A percentile compares a stretch with the other conserved stretches of the same genome.
Evolutionary conservation across 1,284 basidiomycete genomes (phyloP).

Genomic region (Cutaneotrichosporon cyanovorans): DNA sequence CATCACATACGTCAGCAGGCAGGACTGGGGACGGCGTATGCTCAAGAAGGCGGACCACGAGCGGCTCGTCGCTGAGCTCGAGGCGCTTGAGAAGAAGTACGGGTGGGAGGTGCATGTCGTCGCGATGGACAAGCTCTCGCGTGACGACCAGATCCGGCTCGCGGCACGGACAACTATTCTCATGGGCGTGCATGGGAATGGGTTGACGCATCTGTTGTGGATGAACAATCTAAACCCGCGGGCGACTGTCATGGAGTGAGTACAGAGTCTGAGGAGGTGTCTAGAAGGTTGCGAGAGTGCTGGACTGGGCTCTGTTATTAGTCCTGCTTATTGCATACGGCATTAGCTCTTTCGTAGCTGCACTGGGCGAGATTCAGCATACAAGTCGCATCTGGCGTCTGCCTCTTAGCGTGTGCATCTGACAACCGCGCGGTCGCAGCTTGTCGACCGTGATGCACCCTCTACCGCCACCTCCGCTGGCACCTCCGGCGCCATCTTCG

Average conservation of each 20-base stretch:
- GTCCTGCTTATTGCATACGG: no score
- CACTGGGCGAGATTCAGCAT: no score
- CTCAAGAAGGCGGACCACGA: conserved; percentile 44
- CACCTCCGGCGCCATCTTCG: no score
- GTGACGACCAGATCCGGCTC: conserved; percentile 67
- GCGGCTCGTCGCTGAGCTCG: conserved; percentile 45
- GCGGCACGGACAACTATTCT: conserved; percentile 72
- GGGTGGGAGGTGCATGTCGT: conserved; percentile 77
- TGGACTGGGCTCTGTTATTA: no score
- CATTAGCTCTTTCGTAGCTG: no score
- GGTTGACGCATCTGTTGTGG: conserved; percentile 66
- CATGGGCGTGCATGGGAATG: conserved; percentile 70
- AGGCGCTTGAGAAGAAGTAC: conserved; percentile 59
- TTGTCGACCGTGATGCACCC: no score
- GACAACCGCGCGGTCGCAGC: no score
- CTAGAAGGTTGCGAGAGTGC: no score
- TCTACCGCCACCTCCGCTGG: no score
- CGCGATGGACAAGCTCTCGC: conserved; percentile 67
- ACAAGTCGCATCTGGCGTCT: no score
- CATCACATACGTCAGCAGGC: conserved; percentile 79
- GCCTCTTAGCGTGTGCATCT: no score
- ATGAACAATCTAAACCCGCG: conserved; percentile 53
- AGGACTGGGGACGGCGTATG: conserved; percentile 71
- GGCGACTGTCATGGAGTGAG: conserved; percentile 53
- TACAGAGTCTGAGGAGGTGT: no score